Base-by-base conservation (phyloP, 495 filamentous ascomycete genomes). In the Aspergillus asperescens region DNA sequence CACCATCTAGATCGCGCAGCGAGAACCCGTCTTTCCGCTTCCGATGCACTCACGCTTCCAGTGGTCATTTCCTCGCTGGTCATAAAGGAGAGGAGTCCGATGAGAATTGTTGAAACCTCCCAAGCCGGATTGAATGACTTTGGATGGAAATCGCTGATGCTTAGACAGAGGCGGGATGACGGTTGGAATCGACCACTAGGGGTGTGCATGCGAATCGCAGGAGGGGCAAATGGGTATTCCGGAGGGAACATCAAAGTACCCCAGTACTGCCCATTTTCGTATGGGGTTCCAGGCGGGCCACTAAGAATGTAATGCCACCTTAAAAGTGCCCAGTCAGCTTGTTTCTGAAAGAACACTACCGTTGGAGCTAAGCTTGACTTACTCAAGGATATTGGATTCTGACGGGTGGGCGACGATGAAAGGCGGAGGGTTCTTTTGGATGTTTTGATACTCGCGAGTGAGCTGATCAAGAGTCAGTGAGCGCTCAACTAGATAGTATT, bases 241-340 rank as follows among this genome's bases (percentile, higher is more conserved):
- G 90, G 82, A 20, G 93, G 93, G 68, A 98, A 98, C 49, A 92
- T 85, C 29, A 98, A 74, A 1, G 94, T 96, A 34, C 93, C 93
- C 93, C 93, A 98, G 74, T 97, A 98, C 65, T 98, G 93, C 31
- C 93, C 93, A 70, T 83, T 82, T 62, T 94, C 83, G 69, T 97
- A 98, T 1, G 93, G 92, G 1, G 93, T 98, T 20, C 86, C 78
- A 56, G 92, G 88, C n/a, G 93, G 93, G 5, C 93, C 94, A 19
- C 90, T 96, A 37, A 98, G 83, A 63, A 97, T 91, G 72, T 95
- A 98, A 73, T 98, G 93, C 93, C 92, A 98, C 77, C 87, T 90
- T 52, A n/a, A 42, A 27, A 51, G 34, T 6, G 12, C 7, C n/a
- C 15, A 24, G 48, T 63, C 44, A 37, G 50, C n/a, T 24, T 20